A percentile compares a stretch with the other conserved stretches of the same genome.
These are phyloP conservation scores for Oemleria cerasiformis DNA, from an alignment of 306 rosid genomes.

Conservation along the genomic window DNA sequence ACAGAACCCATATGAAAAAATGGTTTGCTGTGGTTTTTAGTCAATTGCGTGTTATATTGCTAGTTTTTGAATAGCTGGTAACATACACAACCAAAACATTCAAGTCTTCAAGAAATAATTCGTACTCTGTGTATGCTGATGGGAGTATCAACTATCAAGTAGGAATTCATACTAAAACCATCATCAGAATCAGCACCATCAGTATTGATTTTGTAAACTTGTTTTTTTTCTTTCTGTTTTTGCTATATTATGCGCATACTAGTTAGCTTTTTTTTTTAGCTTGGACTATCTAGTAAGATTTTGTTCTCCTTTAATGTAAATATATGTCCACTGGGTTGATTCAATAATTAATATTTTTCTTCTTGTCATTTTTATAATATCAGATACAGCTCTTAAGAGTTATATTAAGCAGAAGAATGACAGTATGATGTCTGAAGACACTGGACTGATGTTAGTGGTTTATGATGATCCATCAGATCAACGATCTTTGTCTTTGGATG, in stretches of 20 bases:
- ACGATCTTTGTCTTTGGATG: constrained; percentile 70
- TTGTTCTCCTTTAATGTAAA: not conserved
- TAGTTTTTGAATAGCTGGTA: too few species aligned
- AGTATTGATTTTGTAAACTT: not conserved
- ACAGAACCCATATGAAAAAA: too few species aligned
- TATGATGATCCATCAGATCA: constrained; percentile 90
- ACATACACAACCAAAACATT: too few species aligned
- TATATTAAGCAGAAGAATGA: not conserved
- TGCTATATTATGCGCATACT: not conserved
- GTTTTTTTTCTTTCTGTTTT: not conserved
- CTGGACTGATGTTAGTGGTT: constrained; percentile 63
- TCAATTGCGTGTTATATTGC: too few species aligned
- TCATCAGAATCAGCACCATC: not conserved
- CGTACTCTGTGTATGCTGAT: too few species aligned
- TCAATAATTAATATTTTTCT: not conserved
- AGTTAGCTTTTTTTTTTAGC: not conserved
- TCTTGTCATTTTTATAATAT: not conserved
- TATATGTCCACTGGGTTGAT: not conserved
- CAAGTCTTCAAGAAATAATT: too few species aligned
- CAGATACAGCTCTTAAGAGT: not conserved
- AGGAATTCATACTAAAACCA: not conserved
- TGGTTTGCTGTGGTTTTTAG: too few species aligned
- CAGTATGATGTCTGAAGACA: constrained; percentile 67
- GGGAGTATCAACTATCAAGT: not conserved
- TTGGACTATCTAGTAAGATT: not conserved